Evolutionary conservation across 2,329 filamentous ascomycete species (phyloP), one percentile per base, ranked within the genome.

Genomic region (Pseudonectria foliicola): DNA sequence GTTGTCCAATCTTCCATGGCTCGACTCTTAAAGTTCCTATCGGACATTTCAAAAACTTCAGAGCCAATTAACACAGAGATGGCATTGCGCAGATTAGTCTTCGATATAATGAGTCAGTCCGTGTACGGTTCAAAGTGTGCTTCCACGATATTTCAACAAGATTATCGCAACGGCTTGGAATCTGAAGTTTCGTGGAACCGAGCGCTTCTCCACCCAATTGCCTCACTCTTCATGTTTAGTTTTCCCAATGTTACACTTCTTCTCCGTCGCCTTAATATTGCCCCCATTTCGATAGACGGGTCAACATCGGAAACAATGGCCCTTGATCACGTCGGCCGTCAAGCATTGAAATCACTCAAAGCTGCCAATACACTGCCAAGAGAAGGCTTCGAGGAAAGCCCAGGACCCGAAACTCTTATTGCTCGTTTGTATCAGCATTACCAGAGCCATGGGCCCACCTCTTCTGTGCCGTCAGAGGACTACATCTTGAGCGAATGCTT

Each of bases 401-500:
- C 12, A 7, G 21, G 30, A 12, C 14, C 8, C n/a, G 30, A 32
- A 14, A 32, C 18, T 13, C 23, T 32, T 8, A 32, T 32, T 6
- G 18, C 13, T 23, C 16, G 30, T 10, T 25, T 32, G n/a, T 25
- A 35, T 16, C 11, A 10, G 6, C 21, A 30, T 25, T 35, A 25
- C 27, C 6, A 14, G 13, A 10, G 18, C 3, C 13, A 30, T 14
- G 23, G 29, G 4, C 28, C 34, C 7, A 24, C 37, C 4, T 3
- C 28, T 6, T n/a, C 37, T 13, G 23, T 42, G 11, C 37, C 40
- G 6, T 39, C 40, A 3, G 3, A 26, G 7, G 40, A 35, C 10
- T 42, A 42, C 25, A 39, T 42, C 13, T 31, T 39, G 2, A 42
- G 40, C 21, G 40, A 42, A 24, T 39, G 33, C 23, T 13, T 42